Conservation (phyloP, 805 yeast species). For the Clavispora asparagi region DNA sequence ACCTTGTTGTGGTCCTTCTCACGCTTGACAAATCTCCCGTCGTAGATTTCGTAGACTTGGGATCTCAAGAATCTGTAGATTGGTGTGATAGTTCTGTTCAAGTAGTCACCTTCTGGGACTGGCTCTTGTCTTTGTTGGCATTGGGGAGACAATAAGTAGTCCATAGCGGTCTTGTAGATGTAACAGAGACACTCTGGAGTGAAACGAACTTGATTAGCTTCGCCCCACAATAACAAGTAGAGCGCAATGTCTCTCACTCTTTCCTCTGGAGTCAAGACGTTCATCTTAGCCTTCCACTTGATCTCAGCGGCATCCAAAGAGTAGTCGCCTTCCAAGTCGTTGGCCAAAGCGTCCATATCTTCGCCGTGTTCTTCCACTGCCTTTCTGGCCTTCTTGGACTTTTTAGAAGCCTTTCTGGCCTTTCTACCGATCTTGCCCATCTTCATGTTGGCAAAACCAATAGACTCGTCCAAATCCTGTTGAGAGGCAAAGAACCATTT, state of each 20-base stretch:
- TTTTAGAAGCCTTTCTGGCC: conserved; percentile 76
- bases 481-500: conserved; percentile 90
- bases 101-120: conserved; percentile 84
- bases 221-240: conserved; percentile 81
- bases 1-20: conserved; percentile 78
- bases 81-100: conserved; percentile 91
- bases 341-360: conserved; percentile 55
- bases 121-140: conserved; percentile 85
- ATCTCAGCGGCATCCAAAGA: conserved; percentile 80
- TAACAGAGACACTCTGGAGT: conserved; percentile 79
- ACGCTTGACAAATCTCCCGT: conserved; percentile 79
- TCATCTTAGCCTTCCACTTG: conserved; percentile 83
- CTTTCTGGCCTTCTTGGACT: conserved; percentile 69
- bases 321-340: conserved; percentile 75
- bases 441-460: conserved; percentile 78
- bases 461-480: conserved; percentile 76
- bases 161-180: conserved; percentile 91
- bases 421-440: conserved; percentile 72
- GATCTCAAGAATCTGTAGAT: conserved; percentile 73
- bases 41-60: conserved; percentile 75
- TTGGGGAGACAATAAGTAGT: conserved; percentile 81
- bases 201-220: conserved; percentile 91
- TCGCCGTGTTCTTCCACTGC: conserved; percentile 64
- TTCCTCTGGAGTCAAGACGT: conserved; percentile 64
- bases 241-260: conserved; percentile 75